Percentiles rank a stretch among this genome's conserved stretches.
Conservation (phyloP, 2,329 filamentous ascomycete genomes). For the Alternaria infectoria region DNA sequence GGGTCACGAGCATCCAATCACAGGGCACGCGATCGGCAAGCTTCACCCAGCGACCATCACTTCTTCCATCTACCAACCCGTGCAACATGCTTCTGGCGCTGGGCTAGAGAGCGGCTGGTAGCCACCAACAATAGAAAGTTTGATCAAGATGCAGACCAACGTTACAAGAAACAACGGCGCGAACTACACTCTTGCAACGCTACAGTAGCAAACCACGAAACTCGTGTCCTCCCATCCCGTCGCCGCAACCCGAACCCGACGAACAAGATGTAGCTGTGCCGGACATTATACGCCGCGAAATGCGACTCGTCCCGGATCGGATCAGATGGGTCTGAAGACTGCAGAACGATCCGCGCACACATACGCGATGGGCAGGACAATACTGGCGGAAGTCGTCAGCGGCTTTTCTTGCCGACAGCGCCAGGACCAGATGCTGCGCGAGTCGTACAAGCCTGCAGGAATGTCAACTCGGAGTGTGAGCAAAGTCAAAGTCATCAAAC, state of each 20-base stretch:
- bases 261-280: constrained; percentile 12
- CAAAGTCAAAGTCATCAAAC: constrained; percentile 34
- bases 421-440: constrained; percentile 40
- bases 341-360: constrained; percentile 44
- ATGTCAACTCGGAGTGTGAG: constrained; percentile 34
- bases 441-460: constrained; percentile 40
- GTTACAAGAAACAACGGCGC: constrained; percentile 21
- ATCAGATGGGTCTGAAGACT: constrained; percentile 49
- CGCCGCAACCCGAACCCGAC: constrained; percentile 7
- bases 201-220: not conserved
- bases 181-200: constrained; percentile 15
- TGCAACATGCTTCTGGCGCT: constrained; percentile 22
- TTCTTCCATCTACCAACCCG: constrained; percentile 9
- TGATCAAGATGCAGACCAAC: not conserved
- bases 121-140: not conserved
- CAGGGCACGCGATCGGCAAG: constrained; percentile 17
- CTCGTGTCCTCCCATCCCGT: not conserved
- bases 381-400: constrained; percentile 51
- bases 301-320: constrained; percentile 42
- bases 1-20: constrained; percentile 23
- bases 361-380: constrained; percentile 45
- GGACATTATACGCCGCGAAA: constrained; percentile 28
- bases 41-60: not conserved
- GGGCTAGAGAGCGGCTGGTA: constrained; percentile 18
- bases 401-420: constrained; percentile 47